Evolutionary conservation across 306 rosid species (phyloP).

Genomic region (Cicer yamashitae): DNA sequence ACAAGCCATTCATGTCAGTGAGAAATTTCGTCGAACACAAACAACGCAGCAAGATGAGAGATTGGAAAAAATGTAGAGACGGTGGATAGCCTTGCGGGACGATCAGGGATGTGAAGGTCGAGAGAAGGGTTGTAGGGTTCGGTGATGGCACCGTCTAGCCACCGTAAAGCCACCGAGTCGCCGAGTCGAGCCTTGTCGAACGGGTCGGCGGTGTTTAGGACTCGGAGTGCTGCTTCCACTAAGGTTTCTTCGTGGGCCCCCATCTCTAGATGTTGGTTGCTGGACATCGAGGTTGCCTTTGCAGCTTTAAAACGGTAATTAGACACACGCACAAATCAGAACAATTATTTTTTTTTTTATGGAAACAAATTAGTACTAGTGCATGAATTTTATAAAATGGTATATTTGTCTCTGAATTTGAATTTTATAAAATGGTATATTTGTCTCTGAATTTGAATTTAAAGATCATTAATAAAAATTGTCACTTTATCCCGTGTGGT

Average conservation of each 20-base stretch:
- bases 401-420: too few species aligned
- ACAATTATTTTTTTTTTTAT: too few species aligned
- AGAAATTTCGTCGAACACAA: conserved; percentile 50
- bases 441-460: too few species aligned
- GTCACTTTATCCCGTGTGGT: too few species aligned
- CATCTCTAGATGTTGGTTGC: neutral
- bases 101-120: conserved; percentile 67
- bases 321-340: too few species aligned
- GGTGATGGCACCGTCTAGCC: conserved; percentile 70
- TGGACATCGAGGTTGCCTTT: neutral
- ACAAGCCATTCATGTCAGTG: conserved; percentile 1
- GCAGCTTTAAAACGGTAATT: neutral
- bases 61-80: conserved; percentile 36
- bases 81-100: conserved; percentile 77
- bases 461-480: too few species aligned
- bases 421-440: too few species aligned
- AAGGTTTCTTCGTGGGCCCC: conserved; percentile 51
- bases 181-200: conserved; percentile 85
- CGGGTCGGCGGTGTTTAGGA: conserved; percentile 80
- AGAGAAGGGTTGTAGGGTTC: conserved; percentile 56
- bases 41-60: neutral
- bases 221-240: conserved; percentile 76
- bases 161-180: conserved; percentile 64
- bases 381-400: too few species aligned
- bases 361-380: too few species aligned